Evolutionary conservation across 169 alveolate species (phyloP).

Genomic region (Cryptosporidium tyzzeri): DNA sequence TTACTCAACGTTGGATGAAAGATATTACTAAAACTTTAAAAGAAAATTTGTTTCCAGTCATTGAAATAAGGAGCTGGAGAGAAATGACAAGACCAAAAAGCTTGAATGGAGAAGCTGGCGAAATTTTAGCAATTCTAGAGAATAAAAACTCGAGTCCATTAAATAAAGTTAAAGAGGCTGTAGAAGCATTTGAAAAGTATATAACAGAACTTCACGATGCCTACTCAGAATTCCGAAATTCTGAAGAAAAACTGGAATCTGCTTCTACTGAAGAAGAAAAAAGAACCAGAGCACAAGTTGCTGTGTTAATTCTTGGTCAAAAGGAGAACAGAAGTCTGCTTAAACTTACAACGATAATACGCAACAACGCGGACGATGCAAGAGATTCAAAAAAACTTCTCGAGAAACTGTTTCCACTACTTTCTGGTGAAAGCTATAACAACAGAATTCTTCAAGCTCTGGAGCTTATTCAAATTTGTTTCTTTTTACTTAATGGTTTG

Average conservation of each 20-base stretch:
- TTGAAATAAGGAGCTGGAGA: constrained; percentile 43
- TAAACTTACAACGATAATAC: constrained; percentile 6
- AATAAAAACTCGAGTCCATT: constrained; percentile 50
- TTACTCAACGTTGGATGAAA: constrained; percentile 4
- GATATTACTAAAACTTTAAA: constrained; percentile 24
- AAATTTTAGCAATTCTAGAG: constrained; percentile 19
- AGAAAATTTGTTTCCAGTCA: constrained; percentile 25
- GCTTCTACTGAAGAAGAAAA: constrained; percentile 11
- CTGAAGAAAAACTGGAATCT: background rate
- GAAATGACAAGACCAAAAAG: constrained; percentile 23
- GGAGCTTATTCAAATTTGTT: constrained; percentile 58
- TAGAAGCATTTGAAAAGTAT: constrained; percentile 38
- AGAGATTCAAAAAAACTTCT: constrained; percentile 32
- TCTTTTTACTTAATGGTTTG: constrained; percentile 48
- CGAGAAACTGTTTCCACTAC: constrained; percentile 34
- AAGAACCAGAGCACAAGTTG: constrained; percentile 25
- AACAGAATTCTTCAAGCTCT: constrained; percentile 16
- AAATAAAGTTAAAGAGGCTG: constrained; percentile 21
- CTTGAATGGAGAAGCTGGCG: constrained; percentile 15
- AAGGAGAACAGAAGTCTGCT: constrained; percentile 29
- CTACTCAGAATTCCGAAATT: constrained; percentile 7
- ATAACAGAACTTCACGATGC: constrained; percentile 8
- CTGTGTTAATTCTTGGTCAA: constrained; percentile 43
- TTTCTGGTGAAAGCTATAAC: constrained; percentile 20
- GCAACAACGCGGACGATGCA: constrained; percentile 8